Evolutionary conservation across 805 yeast genomes (phyloP).

Genomic region (Grigorovia humatica): DNA sequence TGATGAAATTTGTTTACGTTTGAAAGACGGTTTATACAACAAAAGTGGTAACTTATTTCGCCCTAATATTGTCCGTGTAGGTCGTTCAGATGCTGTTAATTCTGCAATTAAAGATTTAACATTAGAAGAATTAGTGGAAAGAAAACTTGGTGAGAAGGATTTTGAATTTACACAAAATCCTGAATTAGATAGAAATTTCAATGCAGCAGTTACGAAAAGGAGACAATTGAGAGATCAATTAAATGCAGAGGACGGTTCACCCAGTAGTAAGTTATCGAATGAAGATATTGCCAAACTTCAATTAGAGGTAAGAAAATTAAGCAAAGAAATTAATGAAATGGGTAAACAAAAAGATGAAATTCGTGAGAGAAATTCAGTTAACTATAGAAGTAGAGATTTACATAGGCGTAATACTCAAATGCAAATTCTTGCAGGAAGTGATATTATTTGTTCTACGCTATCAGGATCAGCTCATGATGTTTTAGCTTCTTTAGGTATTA

Average conservation of each 20-base stretch:
- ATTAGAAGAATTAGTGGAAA: slow-evolving; percentile 75
- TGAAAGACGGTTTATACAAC: slow-evolving; percentile 58
- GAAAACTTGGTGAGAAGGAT: slow-evolving; percentile 35
- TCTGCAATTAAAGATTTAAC: slow-evolving; percentile 73
- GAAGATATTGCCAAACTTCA: slow-evolving; percentile 42
- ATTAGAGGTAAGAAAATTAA: slow-evolving; percentile 43
- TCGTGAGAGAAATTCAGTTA: slow-evolving; percentile 61
- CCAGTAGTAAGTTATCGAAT: slow-evolving; percentile 35
- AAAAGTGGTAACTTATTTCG: slow-evolving; percentile 41
- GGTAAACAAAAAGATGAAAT: slow-evolving; percentile 69
- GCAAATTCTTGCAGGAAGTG: slow-evolving; percentile 59
- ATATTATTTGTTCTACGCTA: slow-evolving; percentile 81
- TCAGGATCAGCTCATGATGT: slow-evolving; percentile 93
- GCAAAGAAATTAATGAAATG: slow-evolving; percentile 51
- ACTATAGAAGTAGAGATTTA: slow-evolving; percentile 64
- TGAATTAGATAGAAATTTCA: slow-evolving; percentile 38
- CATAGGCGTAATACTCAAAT: slow-evolving; percentile 69
- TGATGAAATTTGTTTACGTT: slow-evolving; percentile 81
- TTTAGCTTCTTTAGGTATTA: slow-evolving; percentile 59
- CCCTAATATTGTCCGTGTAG: slow-evolving; percentile 76
- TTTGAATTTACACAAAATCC: slow-evolving; percentile 31
- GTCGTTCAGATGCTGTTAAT: slow-evolving; percentile 81
- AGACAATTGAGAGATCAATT: slow-evolving; percentile 40
- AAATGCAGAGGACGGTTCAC: slow-evolving; percentile 33
- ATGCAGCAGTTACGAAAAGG: slow-evolving; percentile 48